Evolutionary conservation across 2,329 filamentous ascomycete genomes (phyloP), one percentile per base, ranked within the genome.

Genomic region (Botryosphaeria dothidea): DNA sequence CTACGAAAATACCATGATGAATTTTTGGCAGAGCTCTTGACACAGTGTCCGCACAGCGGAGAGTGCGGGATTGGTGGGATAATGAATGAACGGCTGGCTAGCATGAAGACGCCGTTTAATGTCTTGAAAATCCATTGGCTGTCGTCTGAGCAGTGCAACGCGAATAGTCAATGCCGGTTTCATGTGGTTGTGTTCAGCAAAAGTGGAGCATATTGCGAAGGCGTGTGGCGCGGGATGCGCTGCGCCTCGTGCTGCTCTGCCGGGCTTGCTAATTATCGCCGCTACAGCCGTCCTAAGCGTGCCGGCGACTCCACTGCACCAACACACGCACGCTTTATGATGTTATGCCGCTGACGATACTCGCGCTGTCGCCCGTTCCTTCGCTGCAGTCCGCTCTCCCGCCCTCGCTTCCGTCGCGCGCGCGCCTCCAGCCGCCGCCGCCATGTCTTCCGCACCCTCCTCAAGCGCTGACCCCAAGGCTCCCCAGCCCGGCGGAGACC

Each of bases 401-500:
- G 17, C 62, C 41, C 38, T 58, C 62, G 51, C 45, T 52, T 46
- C 52, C 41, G 38, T 27, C 48, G 29, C 61, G 36, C 60, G 45
- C 61, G 51, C 61, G 48, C 27, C 61, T 31, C 41, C 41, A n/a
- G n/a, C n/a, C 19, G 38, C 51, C 49, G 43, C 43, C 43, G 57
- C 58, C 58, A 46, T 46, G 58, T 62, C 58, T 17, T 49, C 58
- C 29, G 29, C 58, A 15, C 46, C 58, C 36, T 49, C 58, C 27
- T 62, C 58, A 31, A 51, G 58, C 49, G 61, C 61, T 48, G 61
- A 52, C 61, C 41, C 45, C 62, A 64, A 64, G 27, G 62, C 38
- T 46, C 29, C 62, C 15, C 51, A 38, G 13, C 38, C 60, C 27
- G 29, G 21, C 36, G 64, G 38, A 46, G 71, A 72, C 54, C 69